Evolutionary conservation across 140 eudicot genomes (phyloP).

Genomic region (Senecio squalidus): DNA sequence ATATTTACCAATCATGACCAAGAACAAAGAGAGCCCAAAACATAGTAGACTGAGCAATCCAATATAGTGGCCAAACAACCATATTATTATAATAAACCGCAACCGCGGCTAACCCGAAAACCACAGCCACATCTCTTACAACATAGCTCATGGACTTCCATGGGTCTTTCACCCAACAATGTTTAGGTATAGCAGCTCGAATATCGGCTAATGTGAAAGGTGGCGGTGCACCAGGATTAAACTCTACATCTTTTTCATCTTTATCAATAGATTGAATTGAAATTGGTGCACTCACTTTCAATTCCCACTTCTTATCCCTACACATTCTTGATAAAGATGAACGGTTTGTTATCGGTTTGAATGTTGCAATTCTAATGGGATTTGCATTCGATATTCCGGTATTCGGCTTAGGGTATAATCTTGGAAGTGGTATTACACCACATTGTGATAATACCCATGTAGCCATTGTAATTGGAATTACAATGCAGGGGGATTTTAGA

Average conservation of each 20-base stretch:
- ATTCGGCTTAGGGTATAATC: conserved; percentile 41
- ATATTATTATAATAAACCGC: conserved; percentile 66
- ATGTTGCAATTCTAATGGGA: conserved; percentile 12
- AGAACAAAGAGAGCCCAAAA: conserved; percentile 99
- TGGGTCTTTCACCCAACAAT: conserved; percentile 91
- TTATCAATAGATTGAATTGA: conserved; percentile 31
- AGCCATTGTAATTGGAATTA: conserved; percentile 42
- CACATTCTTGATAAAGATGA: conserved; percentile 6
- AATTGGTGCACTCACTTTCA: conserved; percentile 68
- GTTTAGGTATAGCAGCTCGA: conserved; percentile 77
- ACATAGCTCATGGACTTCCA: conserved; percentile 87
- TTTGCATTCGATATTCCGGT: conserved; percentile 19
- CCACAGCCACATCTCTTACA: conserved; percentile 66
- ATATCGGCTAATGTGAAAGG: conserved; percentile 71
- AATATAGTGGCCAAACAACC: conserved; percentile 95
- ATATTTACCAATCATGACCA: conserved; percentile 92
- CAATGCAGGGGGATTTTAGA: not conserved
- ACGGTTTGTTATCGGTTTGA: conserved; percentile 13
- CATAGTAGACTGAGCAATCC: conserved; percentile 97
- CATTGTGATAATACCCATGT: conserved; percentile 75
- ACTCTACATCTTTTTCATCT: conserved; percentile 29
- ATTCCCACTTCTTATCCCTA: conserved; percentile 36
- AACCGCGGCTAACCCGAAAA: conserved; percentile 82
- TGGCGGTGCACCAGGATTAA: conserved; percentile 74
- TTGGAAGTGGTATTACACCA: conserved; percentile 58